These are phyloP conservation scores for Mesembryanthemum crystallinum DNA, from an alignment of 148 eudicot genomes.

Conservation along the genomic window DNA sequence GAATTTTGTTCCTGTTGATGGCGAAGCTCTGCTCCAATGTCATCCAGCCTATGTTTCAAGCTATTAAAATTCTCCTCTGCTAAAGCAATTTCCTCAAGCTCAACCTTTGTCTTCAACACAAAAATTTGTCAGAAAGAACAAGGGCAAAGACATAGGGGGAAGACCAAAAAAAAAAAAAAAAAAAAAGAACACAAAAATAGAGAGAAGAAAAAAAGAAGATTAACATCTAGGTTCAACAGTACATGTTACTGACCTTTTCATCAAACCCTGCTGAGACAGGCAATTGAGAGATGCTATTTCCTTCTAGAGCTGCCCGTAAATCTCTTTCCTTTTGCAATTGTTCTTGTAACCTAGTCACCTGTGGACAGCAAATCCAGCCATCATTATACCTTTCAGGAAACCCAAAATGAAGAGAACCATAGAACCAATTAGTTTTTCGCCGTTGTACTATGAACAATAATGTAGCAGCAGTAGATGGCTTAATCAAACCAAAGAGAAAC, in stretches of 20 bases:
- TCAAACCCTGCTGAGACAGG: constrained; percentile 36
- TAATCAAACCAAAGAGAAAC: background rate
- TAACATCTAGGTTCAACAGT: background rate
- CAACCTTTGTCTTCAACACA: constrained; percentile 37
- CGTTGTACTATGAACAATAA: background rate
- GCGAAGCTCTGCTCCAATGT: constrained; percentile 52
- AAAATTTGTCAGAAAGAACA: constrained; percentile 14
- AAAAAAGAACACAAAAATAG: too few relatives aligned
- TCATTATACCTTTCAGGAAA: background rate
- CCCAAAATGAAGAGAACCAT: background rate
- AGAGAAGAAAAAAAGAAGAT: too few relatives aligned
- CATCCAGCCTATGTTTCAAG: constrained; percentile 67
- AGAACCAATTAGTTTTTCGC: background rate
- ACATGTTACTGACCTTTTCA: constrained; percentile 55
- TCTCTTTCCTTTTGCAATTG: constrained; percentile 78
- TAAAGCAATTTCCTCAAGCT: constrained; percentile 54
- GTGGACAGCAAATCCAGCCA: constrained; percentile 22
- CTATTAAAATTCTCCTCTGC: constrained; percentile 52
- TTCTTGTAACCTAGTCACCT: constrained; percentile 74
- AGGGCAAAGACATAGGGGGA: background rate
- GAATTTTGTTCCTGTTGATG: constrained; percentile 53
- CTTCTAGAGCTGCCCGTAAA: constrained; percentile 57
- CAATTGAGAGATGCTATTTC: constrained; percentile 35
- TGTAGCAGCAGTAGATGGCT: background rate
- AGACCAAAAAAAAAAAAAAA: too few relatives aligned